Percentiles rank a stretch among this genome's conserved stretches.
Conservation (phyloP, 495 filamentous ascomycete genomes). For the Chaetomium cochliodes region DNA sequence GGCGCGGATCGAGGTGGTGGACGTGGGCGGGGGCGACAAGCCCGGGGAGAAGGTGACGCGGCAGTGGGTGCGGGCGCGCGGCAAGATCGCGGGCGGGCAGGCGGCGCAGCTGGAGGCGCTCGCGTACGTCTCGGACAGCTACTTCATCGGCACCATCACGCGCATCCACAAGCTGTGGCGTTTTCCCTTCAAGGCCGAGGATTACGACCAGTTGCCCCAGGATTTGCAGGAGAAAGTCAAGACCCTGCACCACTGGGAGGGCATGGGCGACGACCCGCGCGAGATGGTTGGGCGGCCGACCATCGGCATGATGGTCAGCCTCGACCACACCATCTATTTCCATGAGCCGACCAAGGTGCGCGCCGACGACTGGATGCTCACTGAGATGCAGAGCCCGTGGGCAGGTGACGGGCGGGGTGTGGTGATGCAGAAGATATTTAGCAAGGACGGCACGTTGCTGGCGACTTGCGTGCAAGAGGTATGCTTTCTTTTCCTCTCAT, state of each 20-base stretch:
- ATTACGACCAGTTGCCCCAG: constrained; percentile 35
- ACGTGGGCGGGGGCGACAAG: constrained; percentile 30
- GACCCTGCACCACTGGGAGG: constrained; percentile 45
- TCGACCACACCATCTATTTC: constrained; percentile 95
- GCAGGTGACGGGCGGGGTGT: constrained; percentile 83
- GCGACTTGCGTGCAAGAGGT: constrained; percentile 85
- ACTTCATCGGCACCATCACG: constrained; percentile 86
- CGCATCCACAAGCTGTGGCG: constrained; percentile 73
- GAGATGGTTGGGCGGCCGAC: constrained; percentile 45
- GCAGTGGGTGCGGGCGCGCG: constrained; percentile 77
- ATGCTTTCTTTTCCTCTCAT: constrained; percentile 26
- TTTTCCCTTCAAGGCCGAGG: constrained; percentile 45
- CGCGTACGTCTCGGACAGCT: constrained; percentile 88
- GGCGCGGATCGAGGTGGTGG: constrained; percentile 52
- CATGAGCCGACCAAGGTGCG: constrained; percentile 75
- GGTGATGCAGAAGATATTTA: constrained; percentile 84
- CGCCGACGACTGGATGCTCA: constrained; percentile 92
- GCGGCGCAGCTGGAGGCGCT: constrained; percentile 80
- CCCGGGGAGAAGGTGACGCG: constrained; percentile 68
- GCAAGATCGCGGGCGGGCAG: constrained; percentile 71
- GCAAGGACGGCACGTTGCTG: constrained; percentile 75
- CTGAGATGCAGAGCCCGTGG: constrained; percentile 94
- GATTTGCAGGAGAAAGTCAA: constrained; percentile 32
- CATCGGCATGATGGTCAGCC: constrained; percentile 93
- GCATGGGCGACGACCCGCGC: constrained; percentile 39